A percentile compares a stretch with the other conserved stretches of the same genome.
Evolutionary conservation across 192 early-diverging fungal genomes (phyloP).

Genomic region (Backusella parvicylindrica): DNA sequence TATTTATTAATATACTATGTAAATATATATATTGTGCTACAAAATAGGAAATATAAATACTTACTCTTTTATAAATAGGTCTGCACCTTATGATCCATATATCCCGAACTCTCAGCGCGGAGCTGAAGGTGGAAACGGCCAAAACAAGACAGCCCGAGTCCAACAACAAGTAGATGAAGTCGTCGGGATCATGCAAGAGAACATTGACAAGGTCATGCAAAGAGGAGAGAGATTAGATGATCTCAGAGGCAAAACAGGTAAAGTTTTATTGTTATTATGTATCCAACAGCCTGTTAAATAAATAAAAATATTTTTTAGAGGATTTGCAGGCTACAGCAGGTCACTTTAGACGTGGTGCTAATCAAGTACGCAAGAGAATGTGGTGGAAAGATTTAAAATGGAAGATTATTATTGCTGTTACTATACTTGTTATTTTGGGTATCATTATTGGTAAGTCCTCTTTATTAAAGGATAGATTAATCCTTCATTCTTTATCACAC

Average conservation of each 20-base stretch:
- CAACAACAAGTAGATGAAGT: constrained; percentile 88
- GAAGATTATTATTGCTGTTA: constrained; percentile 82
- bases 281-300: too few relatives aligned
- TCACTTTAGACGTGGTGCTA: constrained; percentile 36
- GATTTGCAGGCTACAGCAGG: constrained; percentile 32
- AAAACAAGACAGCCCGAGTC: constrained; percentile 60
- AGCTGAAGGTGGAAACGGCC: constrained; percentile 1
- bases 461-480: constrained; percentile 49
- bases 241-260: constrained; percentile 80
- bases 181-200: constrained; percentile 90
- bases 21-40: not conserved
- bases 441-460: constrained; percentile 72
- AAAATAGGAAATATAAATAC: not conserved
- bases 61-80: constrained; percentile 19
- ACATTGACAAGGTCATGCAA: constrained; percentile 86
- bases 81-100: constrained; percentile 39
- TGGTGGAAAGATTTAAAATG: constrained; percentile 99
- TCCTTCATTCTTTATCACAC: constrained; percentile 57
- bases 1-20: not conserved
- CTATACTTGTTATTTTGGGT: constrained; percentile 73
- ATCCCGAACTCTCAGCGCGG: constrained; percentile 24
- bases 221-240: constrained; percentile 84
- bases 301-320: too few relatives aligned
- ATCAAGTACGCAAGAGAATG: constrained; percentile 40
- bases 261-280: constrained; percentile 8